phyloP scores from a whole-genome alignment of 208 protist species.

The Trypanosoma mega region DNA sequence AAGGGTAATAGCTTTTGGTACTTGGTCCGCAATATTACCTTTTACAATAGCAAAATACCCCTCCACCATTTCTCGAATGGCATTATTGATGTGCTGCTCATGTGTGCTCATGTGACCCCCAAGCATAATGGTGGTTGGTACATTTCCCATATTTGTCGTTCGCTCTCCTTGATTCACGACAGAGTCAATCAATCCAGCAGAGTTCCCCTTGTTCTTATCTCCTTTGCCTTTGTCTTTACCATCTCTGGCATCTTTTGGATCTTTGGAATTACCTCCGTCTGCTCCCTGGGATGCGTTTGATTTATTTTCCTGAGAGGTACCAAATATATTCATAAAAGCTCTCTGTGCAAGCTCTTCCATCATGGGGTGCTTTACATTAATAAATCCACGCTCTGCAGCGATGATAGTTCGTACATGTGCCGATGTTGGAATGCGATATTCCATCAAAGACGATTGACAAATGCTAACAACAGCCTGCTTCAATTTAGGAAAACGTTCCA shows the following conservation, averaged over 20 bases:
- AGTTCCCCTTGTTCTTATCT: conserved; percentile 43
- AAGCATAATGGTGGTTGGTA: conserved; percentile 78
- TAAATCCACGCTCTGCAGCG: conserved; percentile 94
- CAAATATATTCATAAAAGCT: conserved; percentile 80
- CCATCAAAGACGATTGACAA: conserved; percentile 78
- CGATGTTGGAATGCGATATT: conserved; percentile 79
- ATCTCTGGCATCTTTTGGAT: conserved; percentile 1
- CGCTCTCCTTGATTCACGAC: conserved; percentile 7
- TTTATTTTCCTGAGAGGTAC: conserved; percentile 17
- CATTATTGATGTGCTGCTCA: conserved; percentile 81
- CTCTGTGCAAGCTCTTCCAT: conserved; percentile 84
- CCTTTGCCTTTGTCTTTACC: conserved; percentile 20
- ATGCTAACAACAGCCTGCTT: conserved; percentile 84
- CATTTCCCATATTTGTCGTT: conserved; percentile 64
- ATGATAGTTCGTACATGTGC: conserved; percentile 94
- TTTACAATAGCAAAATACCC: conserved; percentile 93
- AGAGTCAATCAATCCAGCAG: conserved; percentile 43
- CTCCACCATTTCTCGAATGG: conserved; percentile 89
- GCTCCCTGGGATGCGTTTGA: neutral
- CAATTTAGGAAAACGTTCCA: conserved; percentile 91
- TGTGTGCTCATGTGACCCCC: conserved; percentile 67
- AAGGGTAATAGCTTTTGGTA: conserved; percentile 98
- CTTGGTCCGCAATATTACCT: conserved; percentile 92
- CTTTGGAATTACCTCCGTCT: conserved; percentile 8
- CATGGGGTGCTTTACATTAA: conserved; percentile 95